Percentiles rank a stretch among this genome's conserved stretches.
These are phyloP conservation scores for Talaromyces marneffei DNA, from an alignment of 2,329 filamentous ascomycete species.

Conservation along the genomic window DNA sequence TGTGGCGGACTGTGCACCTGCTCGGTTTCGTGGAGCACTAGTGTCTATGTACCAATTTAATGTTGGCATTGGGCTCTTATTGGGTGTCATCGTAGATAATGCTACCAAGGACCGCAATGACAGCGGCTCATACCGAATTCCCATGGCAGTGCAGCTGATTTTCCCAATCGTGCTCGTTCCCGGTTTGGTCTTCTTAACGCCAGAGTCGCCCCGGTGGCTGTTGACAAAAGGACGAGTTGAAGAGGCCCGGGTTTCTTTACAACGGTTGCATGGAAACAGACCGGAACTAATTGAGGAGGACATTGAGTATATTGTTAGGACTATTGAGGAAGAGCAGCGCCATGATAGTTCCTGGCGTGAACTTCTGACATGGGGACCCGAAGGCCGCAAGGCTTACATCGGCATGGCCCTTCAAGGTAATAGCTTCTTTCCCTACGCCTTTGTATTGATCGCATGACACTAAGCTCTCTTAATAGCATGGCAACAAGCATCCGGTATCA, in stretches of 20 bases:
- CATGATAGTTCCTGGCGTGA: conserved; percentile 47
- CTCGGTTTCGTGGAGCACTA: conserved; percentile 69
- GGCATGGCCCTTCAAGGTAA: conserved; percentile 2
- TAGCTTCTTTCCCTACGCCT: neutral
- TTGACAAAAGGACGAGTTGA: conserved; percentile 18
- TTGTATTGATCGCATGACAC: neutral
- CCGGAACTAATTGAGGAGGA: conserved; percentile 72
- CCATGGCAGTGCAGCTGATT: conserved; percentile 70
- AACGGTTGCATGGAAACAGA: conserved; percentile 62
- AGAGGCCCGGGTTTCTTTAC: conserved; percentile 45
- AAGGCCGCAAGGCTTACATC: neutral
- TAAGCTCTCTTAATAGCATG: neutral
- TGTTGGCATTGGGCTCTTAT: conserved; percentile 70
- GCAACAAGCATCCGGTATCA: conserved; percentile 78
- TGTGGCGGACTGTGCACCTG: conserved; percentile 74
- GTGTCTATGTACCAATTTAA: conserved; percentile 79
- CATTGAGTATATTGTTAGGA: conserved; percentile 79
- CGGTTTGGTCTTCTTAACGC: conserved; percentile 17
- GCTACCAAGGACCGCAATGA: conserved; percentile 57
- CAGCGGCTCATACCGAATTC: conserved; percentile 69
- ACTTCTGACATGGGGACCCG: conserved; percentile 22
- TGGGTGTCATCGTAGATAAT: conserved; percentile 70
- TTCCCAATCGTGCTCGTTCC: conserved; percentile 55
- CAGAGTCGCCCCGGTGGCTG: conserved; percentile 27
- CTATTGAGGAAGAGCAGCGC: conserved; percentile 72